Conservation (phyloP, 768 basidiomycete genomes). For the Tricholoma flavovirens region DNA sequence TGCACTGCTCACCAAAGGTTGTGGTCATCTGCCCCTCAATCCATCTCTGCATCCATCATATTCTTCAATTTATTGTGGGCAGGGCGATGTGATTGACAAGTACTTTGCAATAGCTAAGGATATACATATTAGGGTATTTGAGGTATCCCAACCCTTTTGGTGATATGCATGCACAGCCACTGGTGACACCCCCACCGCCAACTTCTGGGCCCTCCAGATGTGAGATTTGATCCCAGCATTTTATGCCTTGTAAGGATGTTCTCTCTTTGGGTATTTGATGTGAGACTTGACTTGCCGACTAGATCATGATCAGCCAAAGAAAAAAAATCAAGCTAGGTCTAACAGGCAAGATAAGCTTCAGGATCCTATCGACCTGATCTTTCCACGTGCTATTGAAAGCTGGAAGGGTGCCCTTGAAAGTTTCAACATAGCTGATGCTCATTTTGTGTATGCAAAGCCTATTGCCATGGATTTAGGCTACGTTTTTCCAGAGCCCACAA, state of each 20-base stretch:
- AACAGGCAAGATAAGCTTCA: background rate
- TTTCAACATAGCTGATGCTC: too few species aligned
- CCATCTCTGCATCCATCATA: too few species aligned
- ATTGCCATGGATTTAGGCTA: conserved; percentile 2
- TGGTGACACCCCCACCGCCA: background rate
- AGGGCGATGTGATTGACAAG: too few species aligned
- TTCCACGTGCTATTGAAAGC: background rate
- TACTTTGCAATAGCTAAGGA: too few species aligned
- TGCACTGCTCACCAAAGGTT: too few species aligned
- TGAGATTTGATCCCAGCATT: background rate
- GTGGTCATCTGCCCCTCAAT: too few species aligned
- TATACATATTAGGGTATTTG: too few species aligned
- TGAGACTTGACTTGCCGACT: background rate
- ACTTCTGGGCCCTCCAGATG: background rate
- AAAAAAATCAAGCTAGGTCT: background rate
- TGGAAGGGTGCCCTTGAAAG: too few species aligned
- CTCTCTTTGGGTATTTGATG: background rate
- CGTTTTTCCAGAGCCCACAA: conserved; percentile 1
- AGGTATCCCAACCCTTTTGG: too few species aligned
- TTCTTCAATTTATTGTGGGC: too few species aligned
- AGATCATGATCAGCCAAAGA: background rate
- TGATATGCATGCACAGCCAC: too few species aligned
- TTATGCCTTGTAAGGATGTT: background rate
- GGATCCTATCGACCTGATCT: background rate
- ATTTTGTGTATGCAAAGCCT: too few species aligned